Evolutionary conservation across 2,329 filamentous ascomycete genomes (phyloP).

Genomic region (Venturia pyrina): DNA sequence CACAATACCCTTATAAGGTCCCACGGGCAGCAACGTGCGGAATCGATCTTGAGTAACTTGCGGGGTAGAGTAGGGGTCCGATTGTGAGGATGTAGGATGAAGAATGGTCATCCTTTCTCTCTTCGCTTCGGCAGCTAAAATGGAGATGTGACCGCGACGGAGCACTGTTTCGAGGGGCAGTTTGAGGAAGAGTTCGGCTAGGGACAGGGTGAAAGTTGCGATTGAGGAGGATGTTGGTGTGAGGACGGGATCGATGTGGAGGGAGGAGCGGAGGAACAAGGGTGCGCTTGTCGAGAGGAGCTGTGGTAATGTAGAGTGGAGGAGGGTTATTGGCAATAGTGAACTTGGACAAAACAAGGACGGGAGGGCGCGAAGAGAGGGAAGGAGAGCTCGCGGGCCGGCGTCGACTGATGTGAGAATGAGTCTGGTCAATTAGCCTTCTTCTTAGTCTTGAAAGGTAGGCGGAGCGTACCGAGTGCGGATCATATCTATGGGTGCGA

Average conservation of each 20-base stretch:
- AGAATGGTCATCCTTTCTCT: not conserved
- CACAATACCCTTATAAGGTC: conserved; percentile 75
- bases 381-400: conserved; percentile 66
- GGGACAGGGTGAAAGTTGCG: conserved; percentile 70
- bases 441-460: not conserved
- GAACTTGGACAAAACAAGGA: conserved; percentile 56
- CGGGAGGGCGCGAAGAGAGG: conserved; percentile 67
- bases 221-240: conserved; percentile 76
- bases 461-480: conserved; percentile 51
- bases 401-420: conserved; percentile 74
- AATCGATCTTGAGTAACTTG: conserved; percentile 19
- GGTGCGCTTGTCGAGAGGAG: conserved; percentile 74
- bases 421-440: conserved; percentile 41
- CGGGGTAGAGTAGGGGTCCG: conserved; percentile 4
- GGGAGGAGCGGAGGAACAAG: conserved; percentile 72
- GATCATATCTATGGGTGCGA: conserved; percentile 82
- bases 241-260: conserved; percentile 70
- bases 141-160: conserved; percentile 73
- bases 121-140: conserved; percentile 25
- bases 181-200: conserved; percentile 72
- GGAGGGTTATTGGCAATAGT: conserved; percentile 71
- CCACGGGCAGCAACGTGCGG: conserved; percentile 70
- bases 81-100: conserved; percentile 14
- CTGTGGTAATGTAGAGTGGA: conserved; percentile 77
- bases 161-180: conserved; percentile 88